Evolutionary conservation across 192 early-diverging fungal genomes (phyloP).

Genomic region (Backusella tuberculispora): DNA sequence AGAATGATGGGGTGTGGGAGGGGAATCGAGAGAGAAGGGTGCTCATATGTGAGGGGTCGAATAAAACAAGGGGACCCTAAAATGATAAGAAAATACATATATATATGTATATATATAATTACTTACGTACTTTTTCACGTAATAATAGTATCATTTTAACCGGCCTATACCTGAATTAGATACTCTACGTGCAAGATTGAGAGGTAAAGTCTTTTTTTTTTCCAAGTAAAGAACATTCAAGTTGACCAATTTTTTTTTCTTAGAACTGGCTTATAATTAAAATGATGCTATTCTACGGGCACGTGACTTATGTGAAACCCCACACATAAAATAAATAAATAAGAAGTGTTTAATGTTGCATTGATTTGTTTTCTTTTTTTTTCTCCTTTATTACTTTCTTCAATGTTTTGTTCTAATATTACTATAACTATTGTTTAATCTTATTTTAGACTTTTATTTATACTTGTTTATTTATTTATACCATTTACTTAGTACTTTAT

Average conservation of each 20-base stretch:
- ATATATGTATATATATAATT: constrained; percentile 8
- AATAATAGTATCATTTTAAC: constrained; percentile 69
- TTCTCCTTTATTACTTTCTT: neutral
- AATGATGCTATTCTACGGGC: neutral
- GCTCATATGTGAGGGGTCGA: neutral
- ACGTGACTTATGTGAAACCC: constrained; percentile 15
- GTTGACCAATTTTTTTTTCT: constrained; percentile 2
- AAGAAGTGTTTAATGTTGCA: neutral
- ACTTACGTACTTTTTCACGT: neutral
- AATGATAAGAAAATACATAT: neutral
- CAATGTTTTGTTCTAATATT: neutral
- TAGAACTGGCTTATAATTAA: constrained; percentile 30
- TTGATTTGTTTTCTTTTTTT: neutral
- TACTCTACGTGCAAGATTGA: constrained; percentile 50
- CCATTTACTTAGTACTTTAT: neutral
- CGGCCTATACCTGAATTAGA: constrained; percentile 84
- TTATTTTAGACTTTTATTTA: neutral
- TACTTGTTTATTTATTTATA: neutral
- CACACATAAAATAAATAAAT: constrained; percentile 14
- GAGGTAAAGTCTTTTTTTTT: constrained; percentile 41
- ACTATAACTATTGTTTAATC: neutral
- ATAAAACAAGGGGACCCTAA: neutral
- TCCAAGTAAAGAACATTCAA: neutral
- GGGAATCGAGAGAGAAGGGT: neutral
- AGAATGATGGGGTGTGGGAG: neutral